Evolutionary conservation across 2,329 filamentous ascomycete species (phyloP).

Genomic region (Penicillium crustosum): DNA sequence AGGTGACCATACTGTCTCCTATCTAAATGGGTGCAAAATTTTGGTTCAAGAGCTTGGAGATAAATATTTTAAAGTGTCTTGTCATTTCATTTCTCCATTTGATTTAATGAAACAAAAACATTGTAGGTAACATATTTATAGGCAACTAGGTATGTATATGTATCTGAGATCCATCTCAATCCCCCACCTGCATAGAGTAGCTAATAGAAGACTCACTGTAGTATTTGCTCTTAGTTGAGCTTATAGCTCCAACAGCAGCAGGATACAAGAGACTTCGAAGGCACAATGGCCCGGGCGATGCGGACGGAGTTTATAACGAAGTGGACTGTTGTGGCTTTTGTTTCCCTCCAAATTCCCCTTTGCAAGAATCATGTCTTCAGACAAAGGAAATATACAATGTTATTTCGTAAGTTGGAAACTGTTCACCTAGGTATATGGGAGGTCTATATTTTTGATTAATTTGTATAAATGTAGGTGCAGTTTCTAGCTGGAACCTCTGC

Average conservation of each 20-base stretch:
- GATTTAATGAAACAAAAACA: too few species aligned
- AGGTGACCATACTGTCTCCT: not conserved
- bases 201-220: not conserved
- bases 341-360: not conserved
- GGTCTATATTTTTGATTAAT: not conserved
- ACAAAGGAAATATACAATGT: not conserved
- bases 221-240: not conserved
- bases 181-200: not conserved
- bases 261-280: too few species aligned
- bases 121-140: not conserved
- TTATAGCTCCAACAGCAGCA: not conserved
- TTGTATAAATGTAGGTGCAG: not conserved
- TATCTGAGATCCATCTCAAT: not conserved
- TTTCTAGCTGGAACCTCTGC: not conserved
- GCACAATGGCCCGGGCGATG: not conserved
- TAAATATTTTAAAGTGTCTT: too few species aligned
- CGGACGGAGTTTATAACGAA: not conserved
- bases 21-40: not conserved
- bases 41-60: not conserved
- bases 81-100: not conserved
- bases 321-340: not conserved
- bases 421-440: too few species aligned
- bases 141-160: not conserved
- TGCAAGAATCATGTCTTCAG: not conserved
- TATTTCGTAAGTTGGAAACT: not conserved